Conservation (phyloP, 495 filamentous ascomycete species). For the Daldinia childiae region DNA sequence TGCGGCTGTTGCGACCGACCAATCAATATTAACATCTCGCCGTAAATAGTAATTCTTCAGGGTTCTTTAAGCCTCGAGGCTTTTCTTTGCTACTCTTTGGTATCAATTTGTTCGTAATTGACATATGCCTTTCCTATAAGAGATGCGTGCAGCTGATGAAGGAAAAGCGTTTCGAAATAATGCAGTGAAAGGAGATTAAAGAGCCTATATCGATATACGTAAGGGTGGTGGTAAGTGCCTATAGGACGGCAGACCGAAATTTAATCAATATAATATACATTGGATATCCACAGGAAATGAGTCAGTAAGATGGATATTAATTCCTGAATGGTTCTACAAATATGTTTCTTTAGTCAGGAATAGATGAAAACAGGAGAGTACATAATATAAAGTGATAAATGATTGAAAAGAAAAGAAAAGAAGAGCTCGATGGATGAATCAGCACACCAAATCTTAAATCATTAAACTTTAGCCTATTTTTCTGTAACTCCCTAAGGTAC, state of each 20-base stretch:
- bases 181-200: not conserved
- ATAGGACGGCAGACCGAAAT: not conserved
- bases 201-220: not conserved
- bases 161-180: not conserved
- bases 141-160: conserved; percentile 5
- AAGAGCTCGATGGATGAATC: not conserved
- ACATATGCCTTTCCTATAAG: conserved; percentile 13
- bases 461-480: no score
- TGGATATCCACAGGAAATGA: not conserved
- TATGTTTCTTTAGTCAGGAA: not conserved
- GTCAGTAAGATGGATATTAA: not conserved
- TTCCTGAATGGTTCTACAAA: not conserved
- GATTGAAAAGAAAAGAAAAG: not conserved
- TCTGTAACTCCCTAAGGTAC: no score
- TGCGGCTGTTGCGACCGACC: conserved; percentile 34
- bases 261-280: not conserved
- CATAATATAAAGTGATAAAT: not conserved
- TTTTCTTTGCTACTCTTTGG: conserved; percentile 17
- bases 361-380: not conserved
- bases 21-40: conserved; percentile 41
- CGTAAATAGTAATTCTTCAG: conserved; percentile 42
- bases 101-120: conserved; percentile 11
- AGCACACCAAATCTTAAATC: no score
- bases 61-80: not conserved
- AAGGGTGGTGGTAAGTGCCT: no score